These are phyloP conservation scores for Tetraselmis striata DNA, from an alignment of 139 green algal species.

Conservation along the genomic window DNA sequence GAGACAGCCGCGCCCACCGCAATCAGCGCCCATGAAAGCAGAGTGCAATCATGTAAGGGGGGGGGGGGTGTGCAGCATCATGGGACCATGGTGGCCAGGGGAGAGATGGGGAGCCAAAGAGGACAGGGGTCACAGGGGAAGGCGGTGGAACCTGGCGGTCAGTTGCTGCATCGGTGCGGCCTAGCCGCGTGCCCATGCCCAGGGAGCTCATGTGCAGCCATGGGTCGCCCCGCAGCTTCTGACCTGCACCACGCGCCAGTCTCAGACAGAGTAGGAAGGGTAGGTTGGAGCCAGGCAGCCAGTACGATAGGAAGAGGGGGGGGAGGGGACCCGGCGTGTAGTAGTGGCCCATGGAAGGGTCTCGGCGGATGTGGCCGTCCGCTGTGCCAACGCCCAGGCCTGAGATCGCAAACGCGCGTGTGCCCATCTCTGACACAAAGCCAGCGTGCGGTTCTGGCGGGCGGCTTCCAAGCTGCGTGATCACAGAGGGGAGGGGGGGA, in stretches of 20 bases:
- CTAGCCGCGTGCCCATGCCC: conserved; percentile 69
- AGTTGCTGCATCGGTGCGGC: conserved; percentile 37
- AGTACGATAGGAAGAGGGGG: neutral
- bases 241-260: too few relatives aligned
- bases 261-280: too few relatives aligned
- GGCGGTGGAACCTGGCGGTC: conserved; percentile 56
- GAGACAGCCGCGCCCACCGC: too few relatives aligned
- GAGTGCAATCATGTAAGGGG: neutral
- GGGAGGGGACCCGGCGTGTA: neutral
- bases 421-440: neutral
- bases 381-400: neutral
- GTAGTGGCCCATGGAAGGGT: conserved; percentile 12
- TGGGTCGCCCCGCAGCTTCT: conserved; percentile 6
- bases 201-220: conserved; percentile 43
- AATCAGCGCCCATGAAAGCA: neutral
- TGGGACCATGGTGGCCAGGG: too few relatives aligned
- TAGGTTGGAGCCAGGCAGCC: conserved; percentile 5
- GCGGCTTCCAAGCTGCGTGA: neutral
- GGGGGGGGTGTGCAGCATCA: too few relatives aligned
- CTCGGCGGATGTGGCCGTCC: conserved; percentile 4
- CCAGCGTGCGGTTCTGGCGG: neutral
- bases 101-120: too few relatives aligned
- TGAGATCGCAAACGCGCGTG: neutral
- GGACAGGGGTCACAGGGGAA: too few relatives aligned
- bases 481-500: too few relatives aligned